These are phyloP conservation scores for Melanopsichium pennsylvanicum DNA, from an alignment of 1,284 basidiomycete genomes.

Conservation along the genomic window DNA sequence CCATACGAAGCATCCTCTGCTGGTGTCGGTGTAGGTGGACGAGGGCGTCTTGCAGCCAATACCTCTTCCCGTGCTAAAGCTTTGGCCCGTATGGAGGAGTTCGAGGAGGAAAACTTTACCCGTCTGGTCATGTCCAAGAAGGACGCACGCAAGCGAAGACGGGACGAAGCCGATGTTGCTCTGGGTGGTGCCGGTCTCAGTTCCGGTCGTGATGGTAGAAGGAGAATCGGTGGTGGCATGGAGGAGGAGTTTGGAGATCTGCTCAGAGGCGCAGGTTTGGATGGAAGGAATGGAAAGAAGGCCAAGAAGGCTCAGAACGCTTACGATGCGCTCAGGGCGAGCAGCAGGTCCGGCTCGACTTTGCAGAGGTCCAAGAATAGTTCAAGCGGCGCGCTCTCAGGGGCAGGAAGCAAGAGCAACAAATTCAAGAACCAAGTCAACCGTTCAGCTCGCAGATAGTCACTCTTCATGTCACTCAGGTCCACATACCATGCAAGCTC, in stretches of 20 bases:
- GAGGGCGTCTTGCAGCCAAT: constrained; percentile 36
- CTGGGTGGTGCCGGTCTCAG: constrained; percentile 72
- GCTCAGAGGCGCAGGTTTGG: constrained; percentile 46
- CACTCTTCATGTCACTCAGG: neutral
- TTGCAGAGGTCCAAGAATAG: constrained; percentile 32
- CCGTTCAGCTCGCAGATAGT: constrained; percentile 13
- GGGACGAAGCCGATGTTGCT: constrained; percentile 90
- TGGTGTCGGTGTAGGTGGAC: constrained; percentile 56
- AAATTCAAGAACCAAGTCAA: constrained; percentile 42
- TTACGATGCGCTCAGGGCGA: constrained; percentile 31
- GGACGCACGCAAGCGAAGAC: constrained; percentile 77
- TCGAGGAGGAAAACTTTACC: constrained; percentile 96
- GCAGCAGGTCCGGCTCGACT: constrained; percentile 22
- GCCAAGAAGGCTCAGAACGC: constrained; percentile 43
- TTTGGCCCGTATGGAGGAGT: constrained; percentile 83
- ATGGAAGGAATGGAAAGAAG: constrained; percentile 45
- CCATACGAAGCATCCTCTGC: constrained; percentile 60
- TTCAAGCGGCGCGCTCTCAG: neutral
- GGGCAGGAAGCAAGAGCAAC: constrained; percentile 8
- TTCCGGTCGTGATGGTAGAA: constrained; percentile 42
- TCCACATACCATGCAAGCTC: too few relatives aligned
- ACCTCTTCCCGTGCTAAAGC: constrained; percentile 75
- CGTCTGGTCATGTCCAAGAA: constrained; percentile 90
- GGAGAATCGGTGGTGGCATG: constrained; percentile 61
- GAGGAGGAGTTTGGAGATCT: constrained; percentile 65